phyloP scores from a whole-genome alignment of 768 basidiomycete genomes.

The Paxillus rubicundulus region DNA sequence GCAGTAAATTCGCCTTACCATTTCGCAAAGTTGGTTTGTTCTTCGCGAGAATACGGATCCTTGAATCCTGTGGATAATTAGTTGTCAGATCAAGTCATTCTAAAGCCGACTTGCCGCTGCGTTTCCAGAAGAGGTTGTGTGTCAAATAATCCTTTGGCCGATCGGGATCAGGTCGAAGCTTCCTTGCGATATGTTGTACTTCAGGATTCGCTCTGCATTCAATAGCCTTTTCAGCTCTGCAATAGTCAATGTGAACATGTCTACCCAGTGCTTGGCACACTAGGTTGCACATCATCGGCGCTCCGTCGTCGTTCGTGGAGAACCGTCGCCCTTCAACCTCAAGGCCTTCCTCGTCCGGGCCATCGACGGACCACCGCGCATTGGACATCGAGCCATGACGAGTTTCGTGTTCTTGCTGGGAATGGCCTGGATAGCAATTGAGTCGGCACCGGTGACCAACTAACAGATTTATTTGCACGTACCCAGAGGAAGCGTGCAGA shows the following conservation, averaged over 20 bases:
- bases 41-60: conserved; percentile 59
- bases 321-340: conserved; percentile 55
- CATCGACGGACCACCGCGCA: conserved; percentile 54
- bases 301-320: conserved; percentile 50
- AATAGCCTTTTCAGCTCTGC: conserved; percentile 37
- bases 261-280: conserved; percentile 51
- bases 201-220: conserved; percentile 41
- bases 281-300: conserved; percentile 60
- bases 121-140: conserved; percentile 54
- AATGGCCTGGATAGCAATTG: conserved; percentile 44
- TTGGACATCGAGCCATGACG: conserved; percentile 60
- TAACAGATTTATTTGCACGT: neutral
- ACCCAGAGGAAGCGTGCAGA: conserved; percentile 55
- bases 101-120: conserved; percentile 41
- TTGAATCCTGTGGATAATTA: conserved; percentile 46
- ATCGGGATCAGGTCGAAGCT: conserved; percentile 44
- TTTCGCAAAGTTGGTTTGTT: conserved; percentile 49
- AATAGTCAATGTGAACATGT: conserved; percentile 56
- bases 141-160: conserved; percentile 53
- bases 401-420: conserved; percentile 58
- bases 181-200: conserved; percentile 41
- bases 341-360: conserved; percentile 43
- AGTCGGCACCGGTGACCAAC: neutral
- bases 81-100: neutral
- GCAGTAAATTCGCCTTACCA: conserved; percentile 38